Conservation (phyloP, 164 flowering plant species). For the Buxus sempervirens region DNA sequence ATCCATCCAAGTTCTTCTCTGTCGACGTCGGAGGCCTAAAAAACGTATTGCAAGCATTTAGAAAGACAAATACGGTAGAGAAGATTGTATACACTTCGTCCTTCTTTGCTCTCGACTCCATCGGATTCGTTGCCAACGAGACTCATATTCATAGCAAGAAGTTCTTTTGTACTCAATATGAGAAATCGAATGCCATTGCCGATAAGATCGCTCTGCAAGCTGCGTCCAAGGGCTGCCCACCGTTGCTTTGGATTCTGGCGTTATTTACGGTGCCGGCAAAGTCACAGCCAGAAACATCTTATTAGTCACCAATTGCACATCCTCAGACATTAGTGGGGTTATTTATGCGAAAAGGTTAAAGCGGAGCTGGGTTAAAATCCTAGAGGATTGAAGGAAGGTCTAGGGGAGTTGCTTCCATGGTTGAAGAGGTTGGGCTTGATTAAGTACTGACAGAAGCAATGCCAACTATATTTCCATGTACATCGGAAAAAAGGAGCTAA, state of each 20-base stretch:
- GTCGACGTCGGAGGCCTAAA: slow-evolving; percentile 83
- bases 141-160: slow-evolving; percentile 65
- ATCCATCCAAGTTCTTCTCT: slow-evolving; percentile 63
- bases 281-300: slow-evolving; percentile 75
- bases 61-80: slow-evolving; percentile 52
- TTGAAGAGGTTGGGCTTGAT: slow-evolving; percentile 68
- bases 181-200: slow-evolving; percentile 76
- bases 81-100: slow-evolving; percentile 90
- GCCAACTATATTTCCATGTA: no score
- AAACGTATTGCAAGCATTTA: slow-evolving; percentile 66
- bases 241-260: slow-evolving; percentile 74
- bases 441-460: slow-evolving; percentile 59
- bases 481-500: no score
- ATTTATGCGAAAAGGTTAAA: slow-evolving; percentile 79
- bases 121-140: slow-evolving; percentile 79
- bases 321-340: slow-evolving; percentile 82
- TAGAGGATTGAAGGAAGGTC: slow-evolving; percentile 78
- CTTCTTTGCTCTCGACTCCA: slow-evolving; percentile 84
- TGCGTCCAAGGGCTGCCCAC: slow-evolving; percentile 75
- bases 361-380: slow-evolving; percentile 71
- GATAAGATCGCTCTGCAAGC: slow-evolving; percentile 86
- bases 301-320: no score
- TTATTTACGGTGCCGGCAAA: slow-evolving; percentile 86
- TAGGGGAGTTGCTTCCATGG: slow-evolving; percentile 79
- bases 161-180: slow-evolving; percentile 86